phyloP scores from a whole-genome alignment of 2,329 filamentous ascomycete genomes.

The Eurotiales sp. region DNA sequence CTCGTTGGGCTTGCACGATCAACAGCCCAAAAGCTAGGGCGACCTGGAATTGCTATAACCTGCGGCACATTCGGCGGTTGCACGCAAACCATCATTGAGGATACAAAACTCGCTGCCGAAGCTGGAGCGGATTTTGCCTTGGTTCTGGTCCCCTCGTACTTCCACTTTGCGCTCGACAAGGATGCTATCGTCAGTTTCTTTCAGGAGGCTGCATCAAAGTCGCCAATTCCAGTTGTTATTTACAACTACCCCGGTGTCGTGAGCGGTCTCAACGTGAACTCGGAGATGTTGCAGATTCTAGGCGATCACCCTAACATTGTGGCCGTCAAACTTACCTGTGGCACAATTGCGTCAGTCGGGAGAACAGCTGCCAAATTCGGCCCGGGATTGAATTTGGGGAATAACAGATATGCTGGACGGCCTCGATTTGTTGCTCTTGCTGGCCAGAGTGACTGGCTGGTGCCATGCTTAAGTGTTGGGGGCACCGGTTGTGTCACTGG shows the following conservation, averaged over 20 bases:
- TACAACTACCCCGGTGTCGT: slow-evolving; percentile 48
- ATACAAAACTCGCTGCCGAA: slow-evolving; percentile 61
- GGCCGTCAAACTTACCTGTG: slow-evolving; percentile 37
- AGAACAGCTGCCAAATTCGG: slow-evolving; percentile 35
- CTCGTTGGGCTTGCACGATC: slow-evolving; percentile 38
- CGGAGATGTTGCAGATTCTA: slow-evolving; percentile 30
- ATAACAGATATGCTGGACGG: background rate
- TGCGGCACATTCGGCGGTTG: slow-evolving; percentile 38
- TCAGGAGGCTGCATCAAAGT: slow-evolving; percentile 55
- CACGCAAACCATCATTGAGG: slow-evolving; percentile 47
- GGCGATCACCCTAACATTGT: slow-evolving; percentile 33
- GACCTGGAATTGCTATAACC: slow-evolving; percentile 37
- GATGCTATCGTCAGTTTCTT: slow-evolving; percentile 61
- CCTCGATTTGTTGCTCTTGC: slow-evolving; percentile 36
- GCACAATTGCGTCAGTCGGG: slow-evolving; percentile 40
- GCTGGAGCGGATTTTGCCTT: slow-evolving; percentile 70
- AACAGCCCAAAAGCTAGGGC: slow-evolving; percentile 31
- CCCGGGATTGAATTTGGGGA: slow-evolving; percentile 18
- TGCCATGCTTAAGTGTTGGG: slow-evolving; percentile 58
- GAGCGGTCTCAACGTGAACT: slow-evolving; percentile 44
- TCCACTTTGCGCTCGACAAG: slow-evolving; percentile 62
- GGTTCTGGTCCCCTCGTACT: slow-evolving; percentile 70
- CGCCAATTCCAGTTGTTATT: slow-evolving; percentile 46
- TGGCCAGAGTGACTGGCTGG: slow-evolving; percentile 44
- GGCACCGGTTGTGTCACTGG: slow-evolving; percentile 60